phyloP scores from a whole-genome alignment of 108 stramenopile species.

The Craspedostauros australis region DNA sequence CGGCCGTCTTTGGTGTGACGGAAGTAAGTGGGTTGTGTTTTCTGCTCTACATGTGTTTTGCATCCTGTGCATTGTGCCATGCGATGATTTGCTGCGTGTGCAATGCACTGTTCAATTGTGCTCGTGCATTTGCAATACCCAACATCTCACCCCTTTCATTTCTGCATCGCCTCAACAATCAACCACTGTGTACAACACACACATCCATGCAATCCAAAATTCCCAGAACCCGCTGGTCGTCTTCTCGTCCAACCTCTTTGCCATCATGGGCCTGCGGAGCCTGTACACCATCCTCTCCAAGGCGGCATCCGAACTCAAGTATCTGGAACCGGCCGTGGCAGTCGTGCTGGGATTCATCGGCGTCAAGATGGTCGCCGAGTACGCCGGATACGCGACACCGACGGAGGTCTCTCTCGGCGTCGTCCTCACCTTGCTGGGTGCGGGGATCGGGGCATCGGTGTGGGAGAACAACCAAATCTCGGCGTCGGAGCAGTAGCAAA shows the following conservation, averaged over 20 bases:
- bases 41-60: background rate
- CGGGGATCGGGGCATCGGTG: conserved; percentile 58
- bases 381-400: conserved; percentile 56
- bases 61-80: background rate
- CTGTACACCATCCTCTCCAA: conserved; percentile 88
- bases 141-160: too few species aligned
- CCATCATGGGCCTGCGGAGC: conserved; percentile 92
- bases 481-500: conserved; percentile 16
- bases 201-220: too few species aligned
- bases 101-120: too few species aligned
- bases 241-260: conserved; percentile 94
- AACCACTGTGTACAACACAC: too few species aligned
- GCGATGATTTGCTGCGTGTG: too few species aligned
- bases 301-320: conserved; percentile 86
- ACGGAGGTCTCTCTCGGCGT: conserved; percentile 69
- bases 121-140: too few species aligned
- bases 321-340: conserved; percentile 90
- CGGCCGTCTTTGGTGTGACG: conserved; percentile 94
- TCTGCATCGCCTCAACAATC: too few species aligned
- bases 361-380: conserved; percentile 87
- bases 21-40: conserved; percentile 45
- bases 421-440: conserved; percentile 57
- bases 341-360: conserved; percentile 91
- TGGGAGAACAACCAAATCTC: conserved; percentile 31
- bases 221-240: conserved; percentile 87